These are phyloP conservation scores for Leucogyrophana mollusca DNA, from an alignment of 768 basidiomycete species.

Conservation along the genomic window DNA sequence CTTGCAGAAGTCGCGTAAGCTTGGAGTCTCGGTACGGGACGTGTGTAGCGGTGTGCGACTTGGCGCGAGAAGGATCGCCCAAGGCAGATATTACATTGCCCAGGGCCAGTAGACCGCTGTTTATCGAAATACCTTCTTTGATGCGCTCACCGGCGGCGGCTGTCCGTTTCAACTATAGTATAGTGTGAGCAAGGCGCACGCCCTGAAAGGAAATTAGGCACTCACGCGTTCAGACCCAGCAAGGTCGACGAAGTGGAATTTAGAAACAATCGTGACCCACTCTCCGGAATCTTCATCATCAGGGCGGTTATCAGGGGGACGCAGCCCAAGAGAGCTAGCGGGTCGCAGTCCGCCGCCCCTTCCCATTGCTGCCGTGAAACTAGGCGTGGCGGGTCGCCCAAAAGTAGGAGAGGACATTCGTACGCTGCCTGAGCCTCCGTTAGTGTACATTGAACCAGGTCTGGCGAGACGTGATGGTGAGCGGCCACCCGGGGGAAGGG, in stretches of 20 bases:
- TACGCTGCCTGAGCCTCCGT: constrained; percentile 34
- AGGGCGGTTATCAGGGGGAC: constrained; percentile 47
- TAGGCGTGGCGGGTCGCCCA: constrained; percentile 77
- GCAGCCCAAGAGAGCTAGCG: constrained; percentile 74
- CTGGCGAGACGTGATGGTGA: constrained; percentile 78
- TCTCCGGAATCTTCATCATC: constrained; percentile 70
- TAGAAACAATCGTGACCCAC: constrained; percentile 89
- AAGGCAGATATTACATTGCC: constrained; percentile 99
- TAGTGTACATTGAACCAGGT: constrained; percentile 73
- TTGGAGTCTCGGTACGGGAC: constrained; percentile 99
- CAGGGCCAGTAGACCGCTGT: constrained; percentile 91
- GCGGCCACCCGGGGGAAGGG: constrained; percentile 69
- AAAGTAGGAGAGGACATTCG: constrained; percentile 75
- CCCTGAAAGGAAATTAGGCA: constrained; percentile 9
- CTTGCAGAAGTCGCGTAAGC: constrained; percentile 81
- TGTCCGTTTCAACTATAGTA: constrained; percentile 83
- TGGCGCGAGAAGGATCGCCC: constrained; percentile 87
- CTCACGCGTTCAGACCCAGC: constrained; percentile 93
- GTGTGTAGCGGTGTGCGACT: constrained; percentile 82
- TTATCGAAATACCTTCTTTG: constrained; percentile 99
- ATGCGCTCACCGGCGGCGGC: constrained; percentile 95
- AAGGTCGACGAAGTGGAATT: constrained; percentile 98
- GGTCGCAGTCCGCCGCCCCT: constrained; percentile 69
- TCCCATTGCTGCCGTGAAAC: constrained; percentile 73
- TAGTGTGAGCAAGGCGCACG: constrained; percentile 15